Evolutionary conservation across 2,329 filamentous ascomycete genomes (phyloP).

Genomic region (Bertia moriformis): DNA sequence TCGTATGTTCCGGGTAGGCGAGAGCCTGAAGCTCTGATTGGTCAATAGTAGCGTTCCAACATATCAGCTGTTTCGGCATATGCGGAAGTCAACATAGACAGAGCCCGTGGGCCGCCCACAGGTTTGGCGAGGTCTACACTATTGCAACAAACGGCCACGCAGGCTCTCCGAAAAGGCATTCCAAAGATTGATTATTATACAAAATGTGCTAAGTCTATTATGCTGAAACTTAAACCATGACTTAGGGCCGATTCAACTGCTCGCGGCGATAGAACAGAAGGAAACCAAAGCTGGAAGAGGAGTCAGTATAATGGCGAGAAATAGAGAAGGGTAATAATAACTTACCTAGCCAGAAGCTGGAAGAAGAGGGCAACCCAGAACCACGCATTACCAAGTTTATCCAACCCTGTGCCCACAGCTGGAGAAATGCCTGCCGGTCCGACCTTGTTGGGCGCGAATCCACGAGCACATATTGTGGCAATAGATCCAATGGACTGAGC

Average conservation of each 20-base stretch:
- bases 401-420: constrained; percentile 33
- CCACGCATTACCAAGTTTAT: constrained; percentile 30
- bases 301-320: background rate
- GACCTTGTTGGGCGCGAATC: constrained; percentile 42
- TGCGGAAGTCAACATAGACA: too few species aligned
- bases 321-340: background rate
- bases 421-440: constrained; percentile 51
- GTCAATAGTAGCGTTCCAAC: too few species aligned
- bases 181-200: too few species aligned
- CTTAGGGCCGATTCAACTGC: constrained; percentile 35
- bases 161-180: too few species aligned
- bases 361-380: constrained; percentile 46
- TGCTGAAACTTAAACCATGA: too few species aligned
- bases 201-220: too few species aligned
- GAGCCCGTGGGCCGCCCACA: too few species aligned
- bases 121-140: too few species aligned
- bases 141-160: too few species aligned
- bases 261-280: constrained; percentile 41
- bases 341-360: constrained; percentile 36
- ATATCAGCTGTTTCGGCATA: too few species aligned
- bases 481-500: constrained; percentile 48
- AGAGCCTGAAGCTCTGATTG: too few species aligned
- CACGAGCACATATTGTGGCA: constrained; percentile 46
- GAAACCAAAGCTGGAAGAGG: constrained; percentile 26
- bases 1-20: too few species aligned